Evolutionary conservation across 345 rosid genomes (phyloP), one percentile per base, ranked within the genome.

Genomic region (Tarenaya hassleriana): DNA sequence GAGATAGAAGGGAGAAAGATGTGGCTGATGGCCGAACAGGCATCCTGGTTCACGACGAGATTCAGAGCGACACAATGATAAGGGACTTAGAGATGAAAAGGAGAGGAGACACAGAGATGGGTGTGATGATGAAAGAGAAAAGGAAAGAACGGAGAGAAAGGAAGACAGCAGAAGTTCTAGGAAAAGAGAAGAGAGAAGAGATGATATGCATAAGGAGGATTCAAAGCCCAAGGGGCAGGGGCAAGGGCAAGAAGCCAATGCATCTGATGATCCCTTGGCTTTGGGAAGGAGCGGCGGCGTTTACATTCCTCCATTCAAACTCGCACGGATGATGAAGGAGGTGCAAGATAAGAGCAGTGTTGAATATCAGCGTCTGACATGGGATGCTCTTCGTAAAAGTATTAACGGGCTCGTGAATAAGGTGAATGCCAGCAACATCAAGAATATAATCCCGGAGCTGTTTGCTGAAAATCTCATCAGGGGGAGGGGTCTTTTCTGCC

Each of bases 331-430:
- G 96, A 84, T 84, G 95, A 81, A 74, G 49, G 90, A 84, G 9
- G 84, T 88, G 17, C 57, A 92, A 40, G 98, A 92, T 48, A 88
- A 85, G 64, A 76, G 86, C 54, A 81, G 95, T 17, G 63, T 71
- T 14, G 96, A 88, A 64, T 92, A 88, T 56, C 98, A 84, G 56
- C 73, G 95, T 16, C 60, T 92, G 52, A 88, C 90, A 3, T 92
- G 98, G 96, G 98, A 92, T 67, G 98, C 98, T 34, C 88, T 92
- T 7, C 76, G 90, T 19, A 92, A 84, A 76, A 88, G 98, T 67
- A 92, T 92, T 18, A 92, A 84, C 41, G 96, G 95, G 50, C 83
- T 88, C 14, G 88, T 92, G 34, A 92, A 88, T 60, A 88, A 84
- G 68, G 95, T 84, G 7, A 92, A 82, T 61, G 96, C 94, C 8